phyloP scores from a whole-genome alignment of 345 rosid species.

The Ricinus communis region DNA sequence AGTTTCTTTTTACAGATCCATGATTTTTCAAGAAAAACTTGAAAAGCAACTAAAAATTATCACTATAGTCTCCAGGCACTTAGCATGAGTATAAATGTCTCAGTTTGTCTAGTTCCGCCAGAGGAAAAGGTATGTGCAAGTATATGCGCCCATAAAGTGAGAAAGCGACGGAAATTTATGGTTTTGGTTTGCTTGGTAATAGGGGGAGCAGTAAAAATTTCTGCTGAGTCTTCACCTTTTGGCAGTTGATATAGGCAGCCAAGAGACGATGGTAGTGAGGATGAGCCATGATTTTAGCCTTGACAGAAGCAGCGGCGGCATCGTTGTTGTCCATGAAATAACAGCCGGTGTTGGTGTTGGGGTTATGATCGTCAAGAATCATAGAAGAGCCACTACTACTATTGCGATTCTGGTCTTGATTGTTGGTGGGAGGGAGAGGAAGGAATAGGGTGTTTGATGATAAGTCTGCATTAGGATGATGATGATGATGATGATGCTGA shows the following conservation, averaged over 20 bases:
- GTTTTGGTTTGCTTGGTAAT: background rate
- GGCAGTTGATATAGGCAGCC: constrained; percentile 86
- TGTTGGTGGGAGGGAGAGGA: constrained; percentile 30
- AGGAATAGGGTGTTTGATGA: constrained; percentile 33
- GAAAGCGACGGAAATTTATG: background rate
- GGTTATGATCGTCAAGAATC: constrained; percentile 46
- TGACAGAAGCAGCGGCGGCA: constrained; percentile 44
- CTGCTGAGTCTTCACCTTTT: constrained; percentile 56
- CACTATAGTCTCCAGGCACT: no score
- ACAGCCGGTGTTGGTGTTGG: constrained; percentile 30
- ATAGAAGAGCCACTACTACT: constrained; percentile 27
- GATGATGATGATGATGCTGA: constrained; percentile 16
- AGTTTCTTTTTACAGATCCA: background rate
- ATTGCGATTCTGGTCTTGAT: constrained; percentile 33
- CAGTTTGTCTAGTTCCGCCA: no score
- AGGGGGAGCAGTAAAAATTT: background rate
- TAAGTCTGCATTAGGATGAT: constrained; percentile 29
- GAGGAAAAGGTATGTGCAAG: no score
- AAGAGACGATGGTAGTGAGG: constrained; percentile 94
- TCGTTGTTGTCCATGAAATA: constrained; percentile 63
- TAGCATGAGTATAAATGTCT: no score
- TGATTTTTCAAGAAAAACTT: background rate
- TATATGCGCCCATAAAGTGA: no score
- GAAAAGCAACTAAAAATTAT: no score
- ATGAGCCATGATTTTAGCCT: constrained; percentile 96